A percentile compares a stretch with the other conserved stretches of the same genome.
Conservation (phyloP, 345 rosid species). For the Xanthoceras sorbifolium region DNA sequence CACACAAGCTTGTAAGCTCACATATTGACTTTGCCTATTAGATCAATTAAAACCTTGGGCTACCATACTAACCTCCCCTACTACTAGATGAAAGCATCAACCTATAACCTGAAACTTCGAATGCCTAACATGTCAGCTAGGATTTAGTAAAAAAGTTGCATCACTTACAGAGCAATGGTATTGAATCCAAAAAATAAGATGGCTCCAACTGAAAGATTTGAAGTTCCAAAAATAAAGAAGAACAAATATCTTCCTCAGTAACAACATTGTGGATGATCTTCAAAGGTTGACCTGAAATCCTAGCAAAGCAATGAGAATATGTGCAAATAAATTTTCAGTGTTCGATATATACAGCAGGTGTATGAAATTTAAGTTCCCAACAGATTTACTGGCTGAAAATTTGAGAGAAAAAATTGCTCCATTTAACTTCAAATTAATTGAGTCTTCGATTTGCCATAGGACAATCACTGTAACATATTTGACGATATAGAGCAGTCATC, state of each 20-base stretch:
- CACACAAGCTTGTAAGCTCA: background rate
- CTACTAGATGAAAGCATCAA: background rate
- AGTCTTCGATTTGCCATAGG: background rate
- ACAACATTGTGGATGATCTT: background rate
- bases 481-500: background rate
- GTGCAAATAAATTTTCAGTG: background rate
- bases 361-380: background rate
- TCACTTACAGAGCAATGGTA: background rate
- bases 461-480: background rate
- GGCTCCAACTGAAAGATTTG: background rate
- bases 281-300: background rate
- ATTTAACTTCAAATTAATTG: background rate
- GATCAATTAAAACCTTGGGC: background rate
- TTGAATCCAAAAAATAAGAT: background rate
- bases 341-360: background rate
- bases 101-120: background rate
- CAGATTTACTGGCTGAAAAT: background rate
- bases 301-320: background rate
- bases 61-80: background rate
- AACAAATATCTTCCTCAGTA: background rate
- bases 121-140: background rate
- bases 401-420: too few relatives aligned
- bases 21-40: background rate
- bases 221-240: background rate
- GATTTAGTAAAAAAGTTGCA: background rate